Base-by-base conservation (phyloP, 2,329 filamentous ascomycete species). In the Scorias spongiosa region DNA sequence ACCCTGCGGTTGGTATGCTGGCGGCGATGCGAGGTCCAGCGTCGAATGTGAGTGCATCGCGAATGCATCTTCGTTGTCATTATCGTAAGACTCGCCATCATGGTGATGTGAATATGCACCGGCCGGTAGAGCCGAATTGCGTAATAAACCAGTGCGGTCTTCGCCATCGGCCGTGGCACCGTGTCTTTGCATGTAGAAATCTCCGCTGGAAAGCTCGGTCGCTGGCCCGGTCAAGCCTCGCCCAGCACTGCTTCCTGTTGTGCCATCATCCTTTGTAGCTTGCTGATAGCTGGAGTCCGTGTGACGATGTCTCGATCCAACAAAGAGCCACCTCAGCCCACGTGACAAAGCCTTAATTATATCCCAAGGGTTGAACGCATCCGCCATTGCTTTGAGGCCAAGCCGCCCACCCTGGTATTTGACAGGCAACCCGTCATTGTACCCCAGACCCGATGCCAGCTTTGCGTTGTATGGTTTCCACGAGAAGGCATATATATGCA, bases 401-500 rank as follows among this genome's bases (percentile, higher is more conserved):
- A 79, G 57, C 39, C 73, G 71, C 2, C 83, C 81, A 10, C 82
- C 81, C 45, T 72, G 64, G 39, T 84, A 83, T 2, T 49, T 52
- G 9, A 28, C 36, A 1, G 52, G 48, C 15, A 44, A 49, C 17
- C 43, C 42, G 15, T 46, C 46, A n/a, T 48, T 50, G 42, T 48
- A 55, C 18, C 51, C 52, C 9, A 49, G 41, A 10, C 48, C 50
- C 18, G 52, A 47, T n/a, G 48, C 49, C 9, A 46, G 52, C 53
- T 63, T 53, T 20, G 65, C 49, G 48, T 63, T 67, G 61, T 93
- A 94, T 1, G 78, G 78, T 44, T 71, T 71, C 69, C 80, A 91
- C 1, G 83, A 74, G 57, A 91, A 94, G 2, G 87, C 84, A 70
- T 80, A 93, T 12, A 91, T 64, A 60, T 93, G 86, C 43, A 93